phyloP scores from a whole-genome alignment of 2,329 filamentous ascomycete species.

The Aspergillus intermedius region DNA sequence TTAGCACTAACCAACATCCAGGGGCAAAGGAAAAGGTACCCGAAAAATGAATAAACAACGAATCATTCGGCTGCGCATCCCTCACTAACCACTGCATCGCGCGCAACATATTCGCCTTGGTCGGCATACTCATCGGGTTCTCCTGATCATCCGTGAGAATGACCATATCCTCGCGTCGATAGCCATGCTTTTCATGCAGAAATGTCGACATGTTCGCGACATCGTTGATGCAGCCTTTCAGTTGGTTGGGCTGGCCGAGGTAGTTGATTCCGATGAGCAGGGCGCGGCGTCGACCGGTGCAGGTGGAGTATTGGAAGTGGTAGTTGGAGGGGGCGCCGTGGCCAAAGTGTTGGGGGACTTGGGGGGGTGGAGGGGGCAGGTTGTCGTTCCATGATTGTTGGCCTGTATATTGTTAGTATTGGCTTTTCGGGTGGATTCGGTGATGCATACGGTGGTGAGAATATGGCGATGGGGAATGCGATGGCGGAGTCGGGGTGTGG shows the following conservation, averaged over 20 bases:
- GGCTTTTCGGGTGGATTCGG: background rate
- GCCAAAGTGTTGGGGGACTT: conserved; percentile 65
- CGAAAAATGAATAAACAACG: conserved; percentile 94
- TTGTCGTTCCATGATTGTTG: conserved; percentile 42
- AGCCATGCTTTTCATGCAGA: conserved; percentile 76
- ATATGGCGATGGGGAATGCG: conserved; percentile 8
- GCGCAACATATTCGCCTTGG: conserved; percentile 85
- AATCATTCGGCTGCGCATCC: conserved; percentile 85
- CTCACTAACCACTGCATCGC: conserved; percentile 99
- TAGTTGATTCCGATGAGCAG: conserved; percentile 95
- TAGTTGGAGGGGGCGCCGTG: conserved; percentile 73
- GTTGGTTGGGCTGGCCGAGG: conserved; percentile 80
- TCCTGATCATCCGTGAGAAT: conserved; percentile 92
- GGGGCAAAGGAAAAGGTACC: conserved; percentile 36
- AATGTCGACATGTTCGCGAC: conserved; percentile 94
- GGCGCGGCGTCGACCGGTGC: conserved; percentile 80
- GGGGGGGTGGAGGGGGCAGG: conserved; percentile 61
- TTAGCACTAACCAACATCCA: background rate
- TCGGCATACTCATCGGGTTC: conserved; percentile 94
- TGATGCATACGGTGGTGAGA: conserved; percentile 10
- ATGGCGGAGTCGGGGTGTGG: conserved; percentile 11
- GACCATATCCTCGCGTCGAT: conserved; percentile 95
- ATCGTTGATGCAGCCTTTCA: conserved; percentile 92
- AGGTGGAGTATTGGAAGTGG: conserved; percentile 86
- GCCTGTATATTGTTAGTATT: conserved; percentile 27